phyloP scores from a whole-genome alignment of 371 early-diverging fungal species.

The Funneliformis caledonium region DNA sequence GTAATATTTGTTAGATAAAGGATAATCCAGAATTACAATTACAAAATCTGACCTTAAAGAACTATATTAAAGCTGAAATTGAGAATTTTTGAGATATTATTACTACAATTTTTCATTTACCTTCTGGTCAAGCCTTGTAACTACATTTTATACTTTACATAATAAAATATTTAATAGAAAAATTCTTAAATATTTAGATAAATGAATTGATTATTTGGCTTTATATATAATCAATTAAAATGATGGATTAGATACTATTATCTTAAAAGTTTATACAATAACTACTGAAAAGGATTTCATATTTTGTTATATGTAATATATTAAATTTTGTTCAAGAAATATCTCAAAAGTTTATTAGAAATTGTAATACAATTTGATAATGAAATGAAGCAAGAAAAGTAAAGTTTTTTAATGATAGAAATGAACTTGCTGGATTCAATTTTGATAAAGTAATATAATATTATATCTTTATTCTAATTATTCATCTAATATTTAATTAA shows the following conservation, averaged over 20 bases:
- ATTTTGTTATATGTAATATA: background rate
- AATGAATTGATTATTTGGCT: background rate
- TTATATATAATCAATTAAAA: background rate
- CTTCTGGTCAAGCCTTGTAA: background rate
- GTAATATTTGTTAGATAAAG: background rate
- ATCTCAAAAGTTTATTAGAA: background rate
- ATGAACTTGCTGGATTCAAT: too few relatives aligned
- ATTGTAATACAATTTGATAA: too few relatives aligned
- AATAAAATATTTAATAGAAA: constrained; percentile 11
- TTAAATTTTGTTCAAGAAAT: background rate
- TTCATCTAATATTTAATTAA: too few relatives aligned
- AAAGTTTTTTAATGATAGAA: too few relatives aligned
- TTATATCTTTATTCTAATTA: too few relatives aligned
- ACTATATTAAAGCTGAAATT: background rate
- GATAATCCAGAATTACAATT: background rate
- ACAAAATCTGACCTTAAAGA: background rate
- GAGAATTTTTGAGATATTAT: background rate
- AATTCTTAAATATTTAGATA: background rate
- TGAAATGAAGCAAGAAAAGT: too few relatives aligned
- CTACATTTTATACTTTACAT: background rate
- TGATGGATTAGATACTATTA: background rate
- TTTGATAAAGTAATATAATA: too few relatives aligned
- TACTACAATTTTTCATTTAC: background rate
- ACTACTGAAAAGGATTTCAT: background rate
- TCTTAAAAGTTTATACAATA: background rate